Evolutionary conservation across 2,329 filamentous ascomycete genomes (phyloP), one percentile per base, ranked within the genome.

Genomic region (Nemania diffusa): DNA sequence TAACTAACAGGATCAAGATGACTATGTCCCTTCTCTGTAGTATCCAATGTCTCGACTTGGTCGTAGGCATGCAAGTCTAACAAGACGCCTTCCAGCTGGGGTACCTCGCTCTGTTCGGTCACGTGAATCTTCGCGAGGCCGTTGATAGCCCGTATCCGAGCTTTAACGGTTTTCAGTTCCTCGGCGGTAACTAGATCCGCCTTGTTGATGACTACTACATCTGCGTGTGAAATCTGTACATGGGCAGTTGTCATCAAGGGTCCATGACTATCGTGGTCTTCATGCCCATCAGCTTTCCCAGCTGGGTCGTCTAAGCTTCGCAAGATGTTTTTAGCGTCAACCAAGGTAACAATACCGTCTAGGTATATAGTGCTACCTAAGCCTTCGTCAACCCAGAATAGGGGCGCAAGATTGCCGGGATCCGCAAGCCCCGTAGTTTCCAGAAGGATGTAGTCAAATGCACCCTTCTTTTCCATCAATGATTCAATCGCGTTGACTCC

Each of bases 331-430:
- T 96, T 97, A 34, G 94, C 95, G 78, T 99, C 96, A 22, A 99
- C 93, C 1, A 99, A 84, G 0, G 96, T 98, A 53, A 98, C 94
- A 64, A 99, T 97, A 1, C 96, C 96, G 76, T 99, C 96, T 0
- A 99, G 88, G 79, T 97, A 99, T 74, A 99, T 97, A 42, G 91
- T 94, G 79, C 94, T 97, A 7, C 94, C 95, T 2, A 99, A 86
- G 0, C 94, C 96, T 72, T 98, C 95, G 74, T 99, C 96, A 27
- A 99, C 91, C 96, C 96, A 99, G 82, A 99, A 99, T 15, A 98
- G 82, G 0, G 96, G 96, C 0, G 96, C 96, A 58, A 99, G 89
- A 75, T 98, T 98, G 1, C 96, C 96, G 0, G 96, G 96, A 76
- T 99, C 95, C 4, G 96, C 96, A 5, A 99, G 86, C 0, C 96